These are phyloP conservation scores for Sarocladiaceae sp. DNA, from an alignment of 2,329 filamentous ascomycete species.

Conservation along the genomic window DNA sequence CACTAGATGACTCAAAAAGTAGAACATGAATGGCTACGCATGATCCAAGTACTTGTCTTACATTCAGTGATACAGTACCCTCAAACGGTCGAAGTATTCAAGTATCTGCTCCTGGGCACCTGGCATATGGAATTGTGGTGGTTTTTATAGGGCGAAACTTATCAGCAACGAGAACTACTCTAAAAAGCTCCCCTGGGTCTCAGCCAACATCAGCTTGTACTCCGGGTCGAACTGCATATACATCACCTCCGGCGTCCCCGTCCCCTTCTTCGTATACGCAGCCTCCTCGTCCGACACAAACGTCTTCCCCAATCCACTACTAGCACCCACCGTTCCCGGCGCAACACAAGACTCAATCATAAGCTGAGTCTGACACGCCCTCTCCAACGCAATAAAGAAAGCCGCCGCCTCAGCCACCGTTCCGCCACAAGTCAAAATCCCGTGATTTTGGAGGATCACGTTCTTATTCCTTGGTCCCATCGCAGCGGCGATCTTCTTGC, in stretches of 20 bases:
- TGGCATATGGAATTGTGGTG: too few species aligned
- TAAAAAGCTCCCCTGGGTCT: constrained; percentile 26
- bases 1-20: neutral
- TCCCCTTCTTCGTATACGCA: constrained; percentile 17
- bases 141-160: too few species aligned
- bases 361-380: constrained; percentile 48
- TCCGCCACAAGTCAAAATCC: constrained; percentile 61
- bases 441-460: constrained; percentile 66
- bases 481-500: constrained; percentile 56
- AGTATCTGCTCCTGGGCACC: too few species aligned
- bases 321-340: constrained; percentile 18
- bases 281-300: constrained; percentile 9
- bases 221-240: constrained; percentile 31
- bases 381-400: constrained; percentile 63
- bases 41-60: too few species aligned
- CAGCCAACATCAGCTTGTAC: constrained; percentile 25
- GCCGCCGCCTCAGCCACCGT: constrained; percentile 73
- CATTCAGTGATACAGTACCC: too few species aligned
- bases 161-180: too few species aligned
- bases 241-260: constrained; percentile 23
- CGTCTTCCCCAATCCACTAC: neutral
- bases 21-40: neutral
- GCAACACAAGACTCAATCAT: constrained; percentile 26
- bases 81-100: too few species aligned
- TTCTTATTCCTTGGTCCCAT: constrained; percentile 55